Conservation (phyloP, 2,329 filamentous ascomycete genomes). For the Ophiocordyceps camponoti-rufipedis region DNA sequence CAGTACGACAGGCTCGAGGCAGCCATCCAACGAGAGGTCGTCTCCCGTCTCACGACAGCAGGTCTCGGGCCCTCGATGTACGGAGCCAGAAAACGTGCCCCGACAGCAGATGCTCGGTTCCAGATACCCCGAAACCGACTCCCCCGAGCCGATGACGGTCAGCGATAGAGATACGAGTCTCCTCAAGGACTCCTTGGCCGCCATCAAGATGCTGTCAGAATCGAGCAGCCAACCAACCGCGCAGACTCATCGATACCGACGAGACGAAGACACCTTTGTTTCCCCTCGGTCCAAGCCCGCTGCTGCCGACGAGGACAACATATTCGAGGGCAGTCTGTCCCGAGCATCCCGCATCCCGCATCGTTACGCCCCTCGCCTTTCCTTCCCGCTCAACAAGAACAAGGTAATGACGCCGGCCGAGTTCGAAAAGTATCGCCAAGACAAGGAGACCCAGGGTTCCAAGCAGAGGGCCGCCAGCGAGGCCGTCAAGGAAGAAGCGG, state of each 20-base stretch:
- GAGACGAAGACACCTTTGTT: slow-evolving; percentile 21
- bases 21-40: not conserved
- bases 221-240: slow-evolving; percentile 4
- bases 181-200: slow-evolving; percentile 31
- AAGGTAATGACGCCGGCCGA: slow-evolving; percentile 85
- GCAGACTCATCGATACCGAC: slow-evolving; percentile 14
- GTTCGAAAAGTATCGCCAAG: slow-evolving; percentile 64
- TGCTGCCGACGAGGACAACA: slow-evolving; percentile 28
- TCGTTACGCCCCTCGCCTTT: slow-evolving; percentile 15
- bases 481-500: slow-evolving; percentile 24
- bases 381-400: slow-evolving; percentile 27
- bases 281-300: slow-evolving; percentile 11
- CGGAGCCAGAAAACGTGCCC: slow-evolving; percentile 13
- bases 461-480: slow-evolving; percentile 21
- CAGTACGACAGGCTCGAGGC: not conserved
- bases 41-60: not conserved
- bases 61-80: not conserved
- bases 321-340: slow-evolving; percentile 31
- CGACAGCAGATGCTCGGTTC: slow-evolving; percentile 12
- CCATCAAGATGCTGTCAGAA: slow-evolving; percentile 25
- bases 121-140: slow-evolving; percentile 9
- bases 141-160: slow-evolving; percentile 19
- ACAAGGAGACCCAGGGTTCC: slow-evolving; percentile 43
- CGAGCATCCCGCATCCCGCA: slow-evolving; percentile 18
- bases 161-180: slow-evolving; percentile 33